Evolutionary conservation across 2,329 filamentous ascomycete genomes (phyloP), one percentile per base, ranked within the genome.

Genomic region (Botryotinia globosa): DNA sequence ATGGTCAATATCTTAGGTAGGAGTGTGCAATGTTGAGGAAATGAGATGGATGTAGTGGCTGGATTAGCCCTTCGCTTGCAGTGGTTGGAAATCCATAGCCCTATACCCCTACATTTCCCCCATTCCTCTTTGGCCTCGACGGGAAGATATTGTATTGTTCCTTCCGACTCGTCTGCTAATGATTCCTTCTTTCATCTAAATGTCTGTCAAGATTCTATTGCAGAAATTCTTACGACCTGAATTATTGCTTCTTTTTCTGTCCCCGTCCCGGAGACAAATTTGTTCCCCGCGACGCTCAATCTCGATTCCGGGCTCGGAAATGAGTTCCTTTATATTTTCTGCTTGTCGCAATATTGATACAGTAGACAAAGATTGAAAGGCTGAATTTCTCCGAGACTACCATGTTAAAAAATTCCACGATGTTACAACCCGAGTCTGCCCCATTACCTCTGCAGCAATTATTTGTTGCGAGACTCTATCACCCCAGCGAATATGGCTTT

Each of bases 1-100:
- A 39, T 18, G 20, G 48, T n/a, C 25, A 58, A 58, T 29, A 42
- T 42, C 20, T 69, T 58, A 45, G 37, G 48, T 67, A 67, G 48
- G 34, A 56, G 42, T 32, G 18, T 56, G n/a, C 18, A 56, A 68
- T n/a, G 18, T 42, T 68, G 34, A 68, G 65, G 34, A 56, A 32
- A 56, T 42, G 65, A 56, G n/a, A 22, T 32, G n/a, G 45, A 44
- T 56, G 48, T 56, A 58, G 34, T 56, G 65, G 48, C 34, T 32
- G 34, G 34, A 56, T 67, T 67, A 25, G 32, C 37, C 59, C 29
- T 67, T 67, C 64, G 34, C 45, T 67, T 67, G 25, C 32, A 29
- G 37, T 54, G 14, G 4, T 25, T n/a, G 14, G 14, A 51, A 51
- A 51, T 8, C 14, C 51, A 29, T 29, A 56, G 51, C 63, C 32